Percentiles rank a stretch among this genome's conserved stretches.
These are phyloP conservation scores for Tetrahymena borealis DNA, from an alignment of 73 alveolate genomes.

Conservation along the genomic window DNA sequence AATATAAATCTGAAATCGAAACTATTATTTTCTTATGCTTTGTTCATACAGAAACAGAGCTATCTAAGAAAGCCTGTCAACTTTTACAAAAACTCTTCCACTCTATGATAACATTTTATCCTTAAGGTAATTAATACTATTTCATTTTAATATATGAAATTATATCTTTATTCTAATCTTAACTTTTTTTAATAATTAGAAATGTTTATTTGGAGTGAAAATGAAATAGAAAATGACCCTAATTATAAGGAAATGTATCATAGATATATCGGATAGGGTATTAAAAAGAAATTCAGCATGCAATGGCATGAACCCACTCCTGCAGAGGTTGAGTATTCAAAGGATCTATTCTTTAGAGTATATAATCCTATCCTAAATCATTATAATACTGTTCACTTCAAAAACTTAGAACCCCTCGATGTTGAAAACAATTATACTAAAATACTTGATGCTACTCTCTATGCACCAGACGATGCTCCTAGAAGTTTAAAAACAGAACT, in stretches of 20 bases:
- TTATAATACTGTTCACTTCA: not conserved
- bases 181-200: not conserved
- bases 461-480: not conserved
- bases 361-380: not conserved
- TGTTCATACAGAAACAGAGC: not conserved
- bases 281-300: not conserved
- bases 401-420: not conserved
- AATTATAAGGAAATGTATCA: not conserved
- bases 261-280: not conserved
- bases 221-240: not conserved
- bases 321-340: not conserved
- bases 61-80: not conserved
- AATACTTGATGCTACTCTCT: not conserved
- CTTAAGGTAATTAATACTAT: not conserved
- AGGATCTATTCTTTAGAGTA: not conserved
- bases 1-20: not conserved
- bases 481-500: not conserved
- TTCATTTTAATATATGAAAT: not conserved
- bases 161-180: not conserved
- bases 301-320: not conserved
- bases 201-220: constrained; percentile 1
- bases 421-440: not conserved
- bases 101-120: not conserved
- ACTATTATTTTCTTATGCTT: not conserved
- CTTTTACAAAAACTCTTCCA: not conserved